A percentile compares a stretch with the other conserved stretches of the same genome.
phyloP scores from a whole-genome alignment of 305 asterid species.

The Coffea humblotiana region DNA sequence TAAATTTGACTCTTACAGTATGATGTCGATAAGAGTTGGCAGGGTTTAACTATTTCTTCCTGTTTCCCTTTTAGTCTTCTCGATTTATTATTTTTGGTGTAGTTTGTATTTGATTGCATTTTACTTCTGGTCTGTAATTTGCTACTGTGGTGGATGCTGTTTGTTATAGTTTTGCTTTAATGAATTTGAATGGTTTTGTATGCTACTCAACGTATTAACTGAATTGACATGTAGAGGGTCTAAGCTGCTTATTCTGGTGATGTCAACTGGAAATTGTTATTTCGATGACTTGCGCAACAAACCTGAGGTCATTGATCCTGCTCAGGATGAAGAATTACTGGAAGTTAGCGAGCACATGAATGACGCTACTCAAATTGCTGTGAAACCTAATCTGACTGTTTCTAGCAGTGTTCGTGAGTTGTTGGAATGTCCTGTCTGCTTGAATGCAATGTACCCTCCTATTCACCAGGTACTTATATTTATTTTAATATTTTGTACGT shows the following conservation, averaged over 20 bases:
- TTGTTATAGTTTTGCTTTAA: not conserved
- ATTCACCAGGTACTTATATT: slow-evolving; percentile 54
- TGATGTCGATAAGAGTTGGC: not conserved
- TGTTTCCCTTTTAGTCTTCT: not conserved
- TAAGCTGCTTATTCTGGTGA: slow-evolving; percentile 22
- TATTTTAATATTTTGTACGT: not conserved
- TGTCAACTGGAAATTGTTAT: slow-evolving; percentile 58
- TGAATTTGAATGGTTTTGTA: not conserved
- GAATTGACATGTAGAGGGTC: not conserved
- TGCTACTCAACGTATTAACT: not conserved
- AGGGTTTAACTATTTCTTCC: not conserved
- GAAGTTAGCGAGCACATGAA: slow-evolving; percentile 52
- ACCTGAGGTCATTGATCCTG: slow-evolving; percentile 62
- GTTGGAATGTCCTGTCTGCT: slow-evolving; percentile 82
- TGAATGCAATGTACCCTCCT: slow-evolving; percentile 83
- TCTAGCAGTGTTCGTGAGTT: slow-evolving; percentile 68
- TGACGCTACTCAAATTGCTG: slow-evolving; percentile 40
- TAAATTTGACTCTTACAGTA: not conserved
- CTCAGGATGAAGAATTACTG: slow-evolving; percentile 44
- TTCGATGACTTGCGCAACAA: slow-evolving; percentile 50
- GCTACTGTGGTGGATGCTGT: not conserved
- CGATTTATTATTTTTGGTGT: not conserved
- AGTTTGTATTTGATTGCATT: not conserved
- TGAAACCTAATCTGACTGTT: slow-evolving; percentile 53
- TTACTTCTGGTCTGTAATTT: not conserved